phyloP scores from a whole-genome alignment of 495 filamentous ascomycete genomes.

The Aspergillus mulundensis region DNA sequence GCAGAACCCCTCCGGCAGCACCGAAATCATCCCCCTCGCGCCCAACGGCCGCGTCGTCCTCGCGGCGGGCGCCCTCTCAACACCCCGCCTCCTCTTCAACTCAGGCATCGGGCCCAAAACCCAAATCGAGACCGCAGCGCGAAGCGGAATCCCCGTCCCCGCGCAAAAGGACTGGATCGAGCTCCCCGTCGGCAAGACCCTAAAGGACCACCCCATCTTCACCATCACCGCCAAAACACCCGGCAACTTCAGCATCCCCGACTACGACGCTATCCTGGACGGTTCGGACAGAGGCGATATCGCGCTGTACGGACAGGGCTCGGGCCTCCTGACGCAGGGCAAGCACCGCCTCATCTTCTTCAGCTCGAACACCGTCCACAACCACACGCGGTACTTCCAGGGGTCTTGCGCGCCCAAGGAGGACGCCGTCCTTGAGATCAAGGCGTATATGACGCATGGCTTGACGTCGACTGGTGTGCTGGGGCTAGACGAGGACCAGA shows the following conservation, averaged over 20 bases:
- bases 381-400: constrained; percentile 22
- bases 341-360: constrained; percentile 49
- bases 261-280: constrained; percentile 56
- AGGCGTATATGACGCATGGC: constrained; percentile 39
- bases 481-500: constrained; percentile 50
- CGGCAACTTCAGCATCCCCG: constrained; percentile 52
- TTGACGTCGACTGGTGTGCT: constrained; percentile 48
- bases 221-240: constrained; percentile 55
- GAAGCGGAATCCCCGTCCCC: constrained; percentile 7
- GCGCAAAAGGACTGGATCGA: constrained; percentile 53
- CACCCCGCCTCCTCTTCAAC: constrained; percentile 62
- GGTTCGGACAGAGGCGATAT: constrained; percentile 31
- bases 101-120: constrained; percentile 59
- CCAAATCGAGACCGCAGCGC: constrained; percentile 47
- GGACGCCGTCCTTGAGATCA: constrained; percentile 26
- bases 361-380: constrained; percentile 20
- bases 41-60: constrained; percentile 59
- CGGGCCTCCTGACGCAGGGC: constrained; percentile 63
- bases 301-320: constrained; percentile 41
- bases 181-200: constrained; percentile 66
- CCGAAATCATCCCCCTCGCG: constrained; percentile 57
- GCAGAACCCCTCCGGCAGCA: constrained; percentile 48
- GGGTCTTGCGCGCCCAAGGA: constrained; percentile 17
- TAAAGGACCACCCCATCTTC: constrained; percentile 68
- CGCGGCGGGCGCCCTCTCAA: constrained; percentile 62